Base-by-base conservation (phyloP, 2,329 filamentous ascomycete species). In the Monosporascus sp. region DNA sequence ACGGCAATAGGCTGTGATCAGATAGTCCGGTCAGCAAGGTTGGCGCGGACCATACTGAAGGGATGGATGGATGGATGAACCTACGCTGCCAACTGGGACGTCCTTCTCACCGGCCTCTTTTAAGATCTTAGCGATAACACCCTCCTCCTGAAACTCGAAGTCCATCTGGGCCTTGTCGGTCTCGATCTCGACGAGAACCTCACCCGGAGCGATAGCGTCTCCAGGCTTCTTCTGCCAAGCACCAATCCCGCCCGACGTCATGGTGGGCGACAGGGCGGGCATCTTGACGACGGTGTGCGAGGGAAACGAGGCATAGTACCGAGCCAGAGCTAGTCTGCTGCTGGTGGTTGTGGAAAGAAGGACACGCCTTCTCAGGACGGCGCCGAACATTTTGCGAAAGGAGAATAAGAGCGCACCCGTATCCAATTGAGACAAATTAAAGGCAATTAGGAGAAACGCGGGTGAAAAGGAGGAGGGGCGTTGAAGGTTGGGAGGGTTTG, bases 121-220 rank as follows among this genome's bases (percentile, higher is more conserved):
- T 68, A 99, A 79, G 60, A 97, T 82, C 82, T 96, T 96, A 67
- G 94, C 93, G 63, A 99, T 81, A 56, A 96, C 83, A 79, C 93
- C 94, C 72, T 97, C 94, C 69, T 99, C 94, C 76, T 99, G 94
- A 77, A 96, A 97, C 76, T 99, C 94, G 72, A 99, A 97, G 79
- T 99, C 94, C 94, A 99, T 99, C 79, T 97, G 94, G 60, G 94
- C 94, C 83, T 99, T 99, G 77, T 99, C 94, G 66, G 94, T 99
- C 83, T 99, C 94, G 68, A 97, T 96, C 81, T 96, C 92, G 63
- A 96, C 92, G 64, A 99, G 78, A 47, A 99, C 94, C 72, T 99
- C 94, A 71, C 94, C 94, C 50, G 95, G 92, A 54, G 84, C 78
- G 72, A 99, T 86, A 58, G 79, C 69, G 74, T 99, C 94, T 70